Evolutionary conservation across 768 basidiomycete species (phyloP), one percentile per base, ranked within the genome.

Genomic region (Neoboletus brunneissimus): DNA sequence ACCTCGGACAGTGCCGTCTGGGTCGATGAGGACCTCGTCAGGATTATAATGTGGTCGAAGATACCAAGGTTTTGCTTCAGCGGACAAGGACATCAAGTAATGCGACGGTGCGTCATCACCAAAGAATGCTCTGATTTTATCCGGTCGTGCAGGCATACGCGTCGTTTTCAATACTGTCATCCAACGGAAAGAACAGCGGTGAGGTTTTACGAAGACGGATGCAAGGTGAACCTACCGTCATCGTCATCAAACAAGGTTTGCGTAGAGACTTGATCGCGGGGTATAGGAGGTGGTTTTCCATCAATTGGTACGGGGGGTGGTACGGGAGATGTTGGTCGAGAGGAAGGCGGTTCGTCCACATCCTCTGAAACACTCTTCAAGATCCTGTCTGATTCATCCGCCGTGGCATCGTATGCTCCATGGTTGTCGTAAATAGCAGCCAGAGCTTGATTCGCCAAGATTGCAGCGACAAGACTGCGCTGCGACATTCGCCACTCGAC

Each of bases 1-100:
- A 4, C 83, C 87, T 44, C 81, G 76, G 46, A 88, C 80, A 35
- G 75, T 74, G 29, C 85, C 83, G 48, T 87, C 85, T 15, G 83
- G 83, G 59, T 83, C 81, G 57, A 87, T 79, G 20, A 85, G 73
- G 42, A 88, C 79, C 42, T 88, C 84, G 9, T 77, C 76, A 9
- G 79, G 75, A 48, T 73, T 75, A 65, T 84, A 85, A 53, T 80
- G 81, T 23, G 79, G 76, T 1, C 78, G 78, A 34, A 89, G 75
- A 63, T 83, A 88, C 81, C 80, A 83, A 15, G 87, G 83, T 58
- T 78, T 76, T 48, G 74, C 56, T 42, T 76, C 75, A 2, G 77
- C 75, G 29, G 72, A 72, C 45, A 75, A 60, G 45, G 70, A 72
- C 32, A 70, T 70, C 45, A 81, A 61, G 59, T 77, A 76, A 48